Evolutionary conservation across 2,329 filamentous ascomycete species (phyloP).

Genomic region (Magnaporthiopsis incrustans): DNA sequence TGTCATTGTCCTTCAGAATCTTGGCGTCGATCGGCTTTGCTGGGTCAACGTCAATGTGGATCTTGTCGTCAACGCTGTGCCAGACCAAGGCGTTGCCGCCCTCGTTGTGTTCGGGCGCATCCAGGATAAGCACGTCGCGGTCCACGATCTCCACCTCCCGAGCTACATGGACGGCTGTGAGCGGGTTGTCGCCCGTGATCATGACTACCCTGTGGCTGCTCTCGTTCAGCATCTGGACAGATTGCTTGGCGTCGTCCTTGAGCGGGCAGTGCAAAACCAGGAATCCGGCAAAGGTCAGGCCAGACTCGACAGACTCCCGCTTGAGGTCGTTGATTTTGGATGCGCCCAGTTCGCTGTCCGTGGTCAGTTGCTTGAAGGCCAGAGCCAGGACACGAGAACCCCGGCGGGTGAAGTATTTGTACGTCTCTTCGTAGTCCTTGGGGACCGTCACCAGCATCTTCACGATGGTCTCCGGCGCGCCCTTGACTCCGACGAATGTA

Average conservation of each 20-base stretch:
- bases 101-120: slow-evolving; percentile 84
- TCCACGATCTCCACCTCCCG: slow-evolving; percentile 96
- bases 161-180: slow-evolving; percentile 93
- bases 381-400: slow-evolving; percentile 90
- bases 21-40: slow-evolving; percentile 70
- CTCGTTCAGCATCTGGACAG: slow-evolving; percentile 95
- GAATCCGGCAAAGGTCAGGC: slow-evolving; percentile 87
- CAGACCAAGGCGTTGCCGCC: slow-evolving; percentile 77
- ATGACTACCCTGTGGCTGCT: slow-evolving; percentile 97
- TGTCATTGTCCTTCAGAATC: slow-evolving; percentile 78
- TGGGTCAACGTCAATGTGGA: slow-evolving; percentile 78
- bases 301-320: slow-evolving; percentile 82
- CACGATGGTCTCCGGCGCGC: slow-evolving; percentile 92
- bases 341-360: slow-evolving; percentile 72
- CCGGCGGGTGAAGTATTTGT: slow-evolving; percentile 94
- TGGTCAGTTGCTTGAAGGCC: slow-evolving; percentile 84
- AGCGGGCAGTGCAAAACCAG: slow-evolving; percentile 90
- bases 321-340: slow-evolving; percentile 87
- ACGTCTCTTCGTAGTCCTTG: slow-evolving; percentile 90
- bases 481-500: slow-evolving; percentile 93
- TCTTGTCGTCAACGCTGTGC: slow-evolving; percentile 89
- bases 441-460: slow-evolving; percentile 83
- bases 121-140: slow-evolving; percentile 86
- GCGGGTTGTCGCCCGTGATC: slow-evolving; percentile 97
- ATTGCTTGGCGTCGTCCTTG: slow-evolving; percentile 91